A percentile compares a stretch with the other conserved stretches of the same genome.
Evolutionary conservation across 441 rosid species (phyloP).

Genomic region (Melastoma candidum): DNA sequence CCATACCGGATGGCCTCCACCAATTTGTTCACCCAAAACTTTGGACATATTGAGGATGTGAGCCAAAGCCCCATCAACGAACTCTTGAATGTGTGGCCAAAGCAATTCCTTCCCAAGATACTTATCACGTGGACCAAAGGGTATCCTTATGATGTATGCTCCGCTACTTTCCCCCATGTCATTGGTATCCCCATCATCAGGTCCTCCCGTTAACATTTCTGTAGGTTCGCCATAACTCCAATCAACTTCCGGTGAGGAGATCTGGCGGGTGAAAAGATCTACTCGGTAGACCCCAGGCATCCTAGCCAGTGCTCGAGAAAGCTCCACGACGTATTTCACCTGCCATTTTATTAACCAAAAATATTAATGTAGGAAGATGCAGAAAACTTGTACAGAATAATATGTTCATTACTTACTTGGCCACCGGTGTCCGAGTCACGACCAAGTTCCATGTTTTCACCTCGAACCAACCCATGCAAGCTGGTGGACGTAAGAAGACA

Average conservation of each 20-base stretch:
- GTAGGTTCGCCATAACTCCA: constrained; percentile 98
- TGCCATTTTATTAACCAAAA: constrained; percentile 17
- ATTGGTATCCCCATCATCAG: constrained; percentile 52
- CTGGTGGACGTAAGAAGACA: constrained; percentile 32
- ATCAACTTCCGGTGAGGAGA: constrained; percentile 77
- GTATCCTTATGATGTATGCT: constrained; percentile 85
- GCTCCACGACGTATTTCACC: constrained; percentile 98
- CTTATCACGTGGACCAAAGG: constrained; percentile 84
- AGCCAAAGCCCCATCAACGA: constrained; percentile 90
- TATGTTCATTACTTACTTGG: constrained; percentile 40
- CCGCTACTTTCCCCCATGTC: constrained; percentile 93
- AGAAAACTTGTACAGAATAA: neutral
- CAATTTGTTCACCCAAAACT: constrained; percentile 80
- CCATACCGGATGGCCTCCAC: constrained; percentile 80
- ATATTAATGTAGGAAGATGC: neutral
- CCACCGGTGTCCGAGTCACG: constrained; percentile 98
- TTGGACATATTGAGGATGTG: constrained; percentile 92
- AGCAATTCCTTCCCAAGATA: constrained; percentile 71
- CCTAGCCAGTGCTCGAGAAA: constrained; percentile 81
- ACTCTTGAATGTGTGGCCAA: constrained; percentile 95
- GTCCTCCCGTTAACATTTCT: constrained; percentile 67
- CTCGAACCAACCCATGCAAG: constrained; percentile 92
- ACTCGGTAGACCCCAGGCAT: constrained; percentile 98
- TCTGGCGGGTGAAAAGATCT: constrained; percentile 88
- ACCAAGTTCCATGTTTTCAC: constrained; percentile 98